phyloP scores from a whole-genome alignment of 768 basidiomycete species.

The Dentipellis sp. region DNA sequence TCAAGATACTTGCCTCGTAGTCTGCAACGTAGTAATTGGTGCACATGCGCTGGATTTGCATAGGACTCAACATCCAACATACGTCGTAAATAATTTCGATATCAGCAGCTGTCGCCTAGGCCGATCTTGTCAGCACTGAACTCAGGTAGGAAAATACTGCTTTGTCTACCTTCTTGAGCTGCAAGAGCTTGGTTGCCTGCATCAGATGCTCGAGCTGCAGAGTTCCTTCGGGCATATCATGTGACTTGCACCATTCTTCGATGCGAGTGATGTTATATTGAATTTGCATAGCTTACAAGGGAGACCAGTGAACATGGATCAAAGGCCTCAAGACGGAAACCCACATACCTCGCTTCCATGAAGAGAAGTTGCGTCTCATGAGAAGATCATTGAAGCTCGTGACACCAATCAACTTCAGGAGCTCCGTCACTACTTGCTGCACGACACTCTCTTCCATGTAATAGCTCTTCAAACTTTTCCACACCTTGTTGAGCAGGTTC shows the following conservation, averaged over 20 bases:
- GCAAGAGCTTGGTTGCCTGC: conserved; percentile 97
- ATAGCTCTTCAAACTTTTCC: conserved; percentile 96
- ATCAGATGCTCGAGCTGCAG: conserved; percentile 97
- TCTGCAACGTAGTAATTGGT: conserved; percentile 98
- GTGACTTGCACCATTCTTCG: conserved; percentile 99
- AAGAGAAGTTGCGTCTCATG: conserved; percentile 98
- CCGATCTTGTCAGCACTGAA: not conserved
- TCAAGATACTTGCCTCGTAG: conserved; percentile 65
- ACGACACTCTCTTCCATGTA: conserved; percentile 97
- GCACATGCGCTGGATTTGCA: conserved; percentile 99
- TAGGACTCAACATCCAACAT: conserved; percentile 99
- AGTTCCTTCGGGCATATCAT: conserved; percentile 98
- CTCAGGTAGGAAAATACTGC: not conserved
- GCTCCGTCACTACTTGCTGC: conserved; percentile 90
- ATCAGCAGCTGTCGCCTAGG: conserved; percentile 81
- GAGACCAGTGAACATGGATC: not conserved
- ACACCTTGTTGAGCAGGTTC: conserved; percentile 93
- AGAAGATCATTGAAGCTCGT: conserved; percentile 97
- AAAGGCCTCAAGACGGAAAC: not conserved
- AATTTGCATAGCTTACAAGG: conserved; percentile 88
- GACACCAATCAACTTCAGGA: conserved; percentile 92
- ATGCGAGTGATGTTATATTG: conserved; percentile 98
- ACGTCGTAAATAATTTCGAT: conserved; percentile 99
- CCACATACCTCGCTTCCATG: conserved; percentile 92
- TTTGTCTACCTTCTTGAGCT: conserved; percentile 81